phyloP scores from a whole-genome alignment of 805 yeast genomes.

The Kodamaea leandrae region DNA sequence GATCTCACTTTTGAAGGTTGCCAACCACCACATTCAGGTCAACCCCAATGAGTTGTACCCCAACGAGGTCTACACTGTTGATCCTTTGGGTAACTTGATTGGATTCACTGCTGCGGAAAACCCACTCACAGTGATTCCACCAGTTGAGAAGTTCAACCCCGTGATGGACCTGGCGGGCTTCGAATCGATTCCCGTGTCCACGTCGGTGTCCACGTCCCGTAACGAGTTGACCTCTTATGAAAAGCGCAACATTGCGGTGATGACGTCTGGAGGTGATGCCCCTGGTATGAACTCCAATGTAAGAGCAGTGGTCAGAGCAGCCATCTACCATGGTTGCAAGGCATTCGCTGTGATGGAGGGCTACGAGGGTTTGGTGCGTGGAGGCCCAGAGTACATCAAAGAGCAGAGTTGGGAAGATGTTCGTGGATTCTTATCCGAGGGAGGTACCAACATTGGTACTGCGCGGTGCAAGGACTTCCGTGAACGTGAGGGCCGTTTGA shows the following conservation, averaged over 20 bases:
- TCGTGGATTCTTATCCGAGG: constrained; percentile 86
- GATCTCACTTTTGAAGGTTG: constrained; percentile 30
- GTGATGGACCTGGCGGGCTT: constrained; percentile 10
- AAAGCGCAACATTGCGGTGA: constrained; percentile 75
- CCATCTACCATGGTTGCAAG: constrained; percentile 83
- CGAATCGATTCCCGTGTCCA: constrained; percentile 19
- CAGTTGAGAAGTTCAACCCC: constrained; percentile 32
- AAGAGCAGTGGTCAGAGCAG: constrained; percentile 91
- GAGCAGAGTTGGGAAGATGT: constrained; percentile 92
- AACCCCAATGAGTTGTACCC: constrained; percentile 75
- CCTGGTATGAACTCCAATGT: constrained; percentile 99
- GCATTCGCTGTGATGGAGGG: constrained; percentile 93
- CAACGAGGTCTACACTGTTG: constrained; percentile 69
- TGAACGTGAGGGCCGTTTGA: constrained; percentile 80
- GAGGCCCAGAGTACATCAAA: constrained; percentile 70
- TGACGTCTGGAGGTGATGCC: constrained; percentile 99
- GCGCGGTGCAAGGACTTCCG: constrained; percentile 87
- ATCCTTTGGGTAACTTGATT: constrained; percentile 78
- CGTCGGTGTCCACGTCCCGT: constrained; percentile 13
- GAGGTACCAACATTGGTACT: constrained; percentile 96
- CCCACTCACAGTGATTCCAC: constrained; percentile 52
- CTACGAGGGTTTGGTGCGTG: constrained; percentile 86
- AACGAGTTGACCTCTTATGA: constrained; percentile 1
- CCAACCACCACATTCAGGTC: constrained; percentile 46
- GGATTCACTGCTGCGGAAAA: constrained; percentile 71